Base-by-base conservation (phyloP, 306 rosid genomes). In the Dalbergia cultrata region DNA sequence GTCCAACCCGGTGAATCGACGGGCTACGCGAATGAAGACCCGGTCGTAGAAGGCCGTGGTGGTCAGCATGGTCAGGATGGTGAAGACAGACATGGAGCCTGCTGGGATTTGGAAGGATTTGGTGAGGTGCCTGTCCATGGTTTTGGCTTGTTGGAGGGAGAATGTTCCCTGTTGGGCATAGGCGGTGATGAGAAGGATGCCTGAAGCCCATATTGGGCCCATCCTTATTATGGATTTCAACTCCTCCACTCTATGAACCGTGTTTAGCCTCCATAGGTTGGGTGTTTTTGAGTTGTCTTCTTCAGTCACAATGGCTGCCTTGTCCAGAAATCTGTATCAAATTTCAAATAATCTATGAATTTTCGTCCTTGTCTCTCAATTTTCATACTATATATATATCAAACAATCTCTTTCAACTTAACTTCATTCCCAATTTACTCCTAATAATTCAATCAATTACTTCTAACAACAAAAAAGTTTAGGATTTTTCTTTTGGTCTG, bases 161-260 rank as follows among this genome's bases (percentile, higher is more conserved):
- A 93, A 95, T 0, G 99, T 95, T 89, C 69, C 1, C 72, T 95
- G 99, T 54, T 95, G 99, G 18, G 97, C 86, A 49, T 95, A 93
- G 65, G 99, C 99, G 58, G 99, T 95, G 67, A 92, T 90, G 17
- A 95, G 91, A 39, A 95, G 76, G n/a, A 93, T 92, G 4, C 98
- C 98, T 58, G 99, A 69, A 1, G 93, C 99, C 99, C 99, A 93
- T 63, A 95, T 95, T 5, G 99, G 99, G 10, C 94, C 97, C 99
- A 95, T 95, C 57, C 99, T 69, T 17, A 95, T 90, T 22, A 93
- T 47, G 19, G 98, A 89, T 64, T 95, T 95, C 9, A 95, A 71
- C 69, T 95, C 99, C 67, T 95, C 99, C 1, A 93, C 94, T 39
- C 99, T 83, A 31, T 95, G 99, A 44, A 93, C 89, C 52, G 99